Base-by-base conservation (phyloP, 768 basidiomycete genomes). In the Coprinellus micaceus region DNA sequence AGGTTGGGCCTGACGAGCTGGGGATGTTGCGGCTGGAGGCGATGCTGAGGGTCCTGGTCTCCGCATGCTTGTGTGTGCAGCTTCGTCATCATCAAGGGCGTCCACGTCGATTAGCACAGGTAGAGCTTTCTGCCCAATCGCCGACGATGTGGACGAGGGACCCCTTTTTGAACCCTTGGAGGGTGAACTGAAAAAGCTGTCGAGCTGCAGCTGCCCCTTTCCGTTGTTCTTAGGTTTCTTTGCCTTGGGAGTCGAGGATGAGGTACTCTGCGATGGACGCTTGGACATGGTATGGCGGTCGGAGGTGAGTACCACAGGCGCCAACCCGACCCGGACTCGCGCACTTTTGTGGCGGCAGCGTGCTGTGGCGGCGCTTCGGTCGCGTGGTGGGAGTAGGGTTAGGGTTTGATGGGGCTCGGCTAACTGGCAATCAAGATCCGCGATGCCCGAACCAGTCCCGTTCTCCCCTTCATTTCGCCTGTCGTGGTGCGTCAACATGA, bases 101-200 rank as follows among this genome's bases (percentile, higher is more conserved):
- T 56, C 54, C 4, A 56, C 54, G 24, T 56, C 54, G 12, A 56
- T 56, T 2, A 21, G 28, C 24, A 48, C 54, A 6, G 11, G 1
- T 3, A 4, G 19, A 15, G 41, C 44, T 36, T 24, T 33, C 33
- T 6, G 33, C 13, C 7, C 33, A 33, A 6, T 33, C 13, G 7
- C 33, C 13, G 33, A 33, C 33, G 13, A 13, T 33, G 13, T 6
- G 33, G 7, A 13, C 33, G n/a, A n/a, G n/a, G n/a, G n/a, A n/a
- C n/a, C n/a, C n/a, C n/a, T n/a, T n/a, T 37, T 37, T 37, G 36
- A 37, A 17, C 40, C n/a, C n/a, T 43, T 43, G 7, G 53, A 21
- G 22, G 30, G 33, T 17, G 26, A 26, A 36, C 10, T 17, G 21
- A 51, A 33, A 22, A 51, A 51, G 29, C 11, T 51, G 19, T 51